These are phyloP conservation scores for Thalia dealbata DNA, from an alignment of 176 grass and related monocot genomes.

Conservation along the genomic window DNA sequence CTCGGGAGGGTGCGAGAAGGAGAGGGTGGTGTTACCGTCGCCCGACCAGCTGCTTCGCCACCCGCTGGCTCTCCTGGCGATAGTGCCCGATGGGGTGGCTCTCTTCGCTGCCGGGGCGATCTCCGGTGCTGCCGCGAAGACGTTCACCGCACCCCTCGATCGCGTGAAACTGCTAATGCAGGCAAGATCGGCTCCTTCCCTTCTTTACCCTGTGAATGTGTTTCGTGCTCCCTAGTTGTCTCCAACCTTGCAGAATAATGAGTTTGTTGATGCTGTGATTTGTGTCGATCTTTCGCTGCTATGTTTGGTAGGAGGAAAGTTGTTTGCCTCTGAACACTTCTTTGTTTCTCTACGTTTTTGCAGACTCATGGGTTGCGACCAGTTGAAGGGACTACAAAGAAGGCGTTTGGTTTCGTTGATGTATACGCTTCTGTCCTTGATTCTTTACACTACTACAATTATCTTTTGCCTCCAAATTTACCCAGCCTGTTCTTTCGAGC, in stretches of 20 bases:
- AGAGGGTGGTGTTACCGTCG: constrained; percentile 26
- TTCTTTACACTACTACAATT: background rate
- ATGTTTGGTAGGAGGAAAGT: background rate
- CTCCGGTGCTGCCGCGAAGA: constrained; percentile 70
- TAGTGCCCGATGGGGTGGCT: constrained; percentile 65
- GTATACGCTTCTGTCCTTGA: constrained; percentile 11
- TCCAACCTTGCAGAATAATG: background rate
- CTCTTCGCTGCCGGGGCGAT: constrained; percentile 72
- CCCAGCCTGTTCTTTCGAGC: background rate
- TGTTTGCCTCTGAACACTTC: background rate
- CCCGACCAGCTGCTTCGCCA: constrained; percentile 52
- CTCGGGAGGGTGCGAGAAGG: constrained; percentile 3
- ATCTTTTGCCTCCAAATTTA: background rate
- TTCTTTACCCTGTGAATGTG: background rate
- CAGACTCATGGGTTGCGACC: constrained; percentile 72
- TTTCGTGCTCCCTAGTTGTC: background rate
- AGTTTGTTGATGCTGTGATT: background rate
- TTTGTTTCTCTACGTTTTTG: constrained; percentile 3
- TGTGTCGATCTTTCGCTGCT: background rate
- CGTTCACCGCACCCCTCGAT: constrained; percentile 81
- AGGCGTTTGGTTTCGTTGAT: constrained; percentile 62
- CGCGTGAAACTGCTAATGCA: constrained; percentile 98
- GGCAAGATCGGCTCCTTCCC: background rate
- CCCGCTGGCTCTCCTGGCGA: constrained; percentile 61
- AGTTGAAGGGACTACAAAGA: constrained; percentile 36